Conservation (phyloP, 257 asterid genomes). For the Solanum etuberosum region DNA sequence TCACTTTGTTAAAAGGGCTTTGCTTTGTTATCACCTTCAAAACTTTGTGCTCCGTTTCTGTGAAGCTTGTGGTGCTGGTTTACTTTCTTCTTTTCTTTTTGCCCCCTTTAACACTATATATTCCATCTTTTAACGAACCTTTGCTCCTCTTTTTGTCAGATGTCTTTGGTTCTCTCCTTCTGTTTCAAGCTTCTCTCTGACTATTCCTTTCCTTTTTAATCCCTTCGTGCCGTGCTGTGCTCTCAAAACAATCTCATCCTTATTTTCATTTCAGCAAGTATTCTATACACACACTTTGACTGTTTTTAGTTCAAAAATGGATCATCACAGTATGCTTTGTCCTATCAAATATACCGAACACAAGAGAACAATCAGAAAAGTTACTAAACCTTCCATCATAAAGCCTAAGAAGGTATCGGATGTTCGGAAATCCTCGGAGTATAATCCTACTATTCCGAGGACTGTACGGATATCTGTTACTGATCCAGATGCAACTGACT, state of each 20-base stretch:
- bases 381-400: background rate
- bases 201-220: slow-evolving; percentile 4
- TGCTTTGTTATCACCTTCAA: slow-evolving; percentile 1
- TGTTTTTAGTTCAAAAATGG: background rate
- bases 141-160: slow-evolving; percentile 25
- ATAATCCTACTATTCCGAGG: background rate
- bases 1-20: background rate
- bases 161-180: slow-evolving; percentile 8
- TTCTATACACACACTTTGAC: background rate
- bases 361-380: background rate
- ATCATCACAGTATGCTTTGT: background rate
- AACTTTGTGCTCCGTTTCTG: background rate
- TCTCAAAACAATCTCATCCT: background rate
- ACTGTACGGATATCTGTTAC: slow-evolving; percentile 11
- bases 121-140: slow-evolving; percentile 18
- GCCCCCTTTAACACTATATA: background rate
- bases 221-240: background rate
- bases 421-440: background rate
- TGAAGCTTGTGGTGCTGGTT: background rate
- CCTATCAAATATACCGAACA: slow-evolving; percentile 16
- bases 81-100: background rate
- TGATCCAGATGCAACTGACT: slow-evolving; percentile 20
- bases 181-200: slow-evolving; percentile 7
- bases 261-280: background rate
- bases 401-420: background rate